A percentile compares a stretch with the other conserved stretches of the same genome.
These are phyloP conservation scores for Pseudohalonectria lignicola DNA, from an alignment of 2,329 filamentous ascomycete genomes.

Conservation along the genomic window DNA sequence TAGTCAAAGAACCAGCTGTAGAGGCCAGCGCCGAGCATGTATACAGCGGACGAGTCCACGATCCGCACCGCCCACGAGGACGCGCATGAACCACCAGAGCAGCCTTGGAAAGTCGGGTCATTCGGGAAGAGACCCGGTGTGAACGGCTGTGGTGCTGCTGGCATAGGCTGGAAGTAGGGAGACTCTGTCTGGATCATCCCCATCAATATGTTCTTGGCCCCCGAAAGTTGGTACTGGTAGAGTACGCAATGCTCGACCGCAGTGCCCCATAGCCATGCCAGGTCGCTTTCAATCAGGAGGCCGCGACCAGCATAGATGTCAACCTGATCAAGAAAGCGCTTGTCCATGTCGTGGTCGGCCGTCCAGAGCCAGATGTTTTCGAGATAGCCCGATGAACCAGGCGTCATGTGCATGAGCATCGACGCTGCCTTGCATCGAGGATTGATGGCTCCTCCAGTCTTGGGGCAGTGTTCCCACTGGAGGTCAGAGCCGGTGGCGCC, in stretches of 20 bases:
- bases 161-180: constrained; percentile 36
- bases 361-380: constrained; percentile 54
- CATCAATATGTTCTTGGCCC: constrained; percentile 32
- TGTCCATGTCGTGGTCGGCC: constrained; percentile 39
- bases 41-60: constrained; percentile 2
- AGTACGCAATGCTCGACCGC: constrained; percentile 33
- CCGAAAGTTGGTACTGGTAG: constrained; percentile 34
- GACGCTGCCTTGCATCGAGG: constrained; percentile 48
- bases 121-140: constrained; percentile 1
- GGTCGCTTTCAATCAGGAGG: constrained; percentile 32
- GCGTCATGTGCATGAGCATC: constrained; percentile 32
- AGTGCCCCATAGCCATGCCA: constrained; percentile 24
- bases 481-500: constrained; percentile 57
- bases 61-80: constrained; percentile 8
- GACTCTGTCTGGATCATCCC: constrained; percentile 27
- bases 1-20: constrained; percentile 9
- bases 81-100: constrained; percentile 3
- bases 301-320: constrained; percentile 35
- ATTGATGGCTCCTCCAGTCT: constrained; percentile 30
- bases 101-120: background rate
- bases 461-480: constrained; percentile 47
- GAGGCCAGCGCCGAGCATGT: constrained; percentile 4
- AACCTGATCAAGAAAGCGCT: background rate
- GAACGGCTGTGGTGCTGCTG: constrained; percentile 26
- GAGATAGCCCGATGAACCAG: constrained; percentile 30